A percentile compares a stretch with the other conserved stretches of the same genome.
These are phyloP conservation scores for Penicillium sp. DNA, from an alignment of 2,329 filamentous ascomycete genomes.

Conservation along the genomic window DNA sequence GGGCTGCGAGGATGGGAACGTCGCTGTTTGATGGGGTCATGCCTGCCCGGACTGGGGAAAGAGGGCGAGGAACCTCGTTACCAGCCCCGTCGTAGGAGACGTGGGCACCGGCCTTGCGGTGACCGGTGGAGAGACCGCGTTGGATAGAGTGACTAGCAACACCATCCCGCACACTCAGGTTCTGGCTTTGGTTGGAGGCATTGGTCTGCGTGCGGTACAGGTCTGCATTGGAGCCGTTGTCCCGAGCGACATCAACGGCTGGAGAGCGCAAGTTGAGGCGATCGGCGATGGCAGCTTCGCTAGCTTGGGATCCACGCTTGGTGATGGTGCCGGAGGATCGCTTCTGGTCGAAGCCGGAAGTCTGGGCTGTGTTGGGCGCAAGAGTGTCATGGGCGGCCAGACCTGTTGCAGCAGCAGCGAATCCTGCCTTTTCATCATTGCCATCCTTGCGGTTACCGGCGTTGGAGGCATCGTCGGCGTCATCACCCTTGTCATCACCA, in stretches of 20 bases:
- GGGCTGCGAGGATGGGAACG: constrained; percentile 32
- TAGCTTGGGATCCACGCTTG: constrained; percentile 35
- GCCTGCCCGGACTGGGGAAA: constrained; percentile 22
- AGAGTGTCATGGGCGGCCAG: constrained; percentile 15
- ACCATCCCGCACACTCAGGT: constrained; percentile 21
- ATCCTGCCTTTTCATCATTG: not conserved
- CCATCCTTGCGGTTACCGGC: constrained; percentile 28
- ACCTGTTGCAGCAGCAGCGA: constrained; percentile 10
- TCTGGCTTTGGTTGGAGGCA: constrained; percentile 27
- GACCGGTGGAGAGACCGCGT: constrained; percentile 46
- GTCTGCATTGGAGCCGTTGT: constrained; percentile 27
- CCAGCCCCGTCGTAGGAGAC: constrained; percentile 21
- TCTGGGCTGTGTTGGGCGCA: constrained; percentile 22
- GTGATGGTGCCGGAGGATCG: constrained; percentile 31
- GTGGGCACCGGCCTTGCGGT: constrained; percentile 36
- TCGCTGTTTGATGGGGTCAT: constrained; percentile 27
- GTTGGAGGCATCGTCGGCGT: constrained; percentile 49
- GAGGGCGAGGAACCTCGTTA: constrained; percentile 12
- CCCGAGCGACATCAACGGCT: constrained; percentile 34
- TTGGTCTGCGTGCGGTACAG: constrained; percentile 33
- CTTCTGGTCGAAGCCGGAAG: constrained; percentile 37
- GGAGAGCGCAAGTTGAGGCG: constrained; percentile 40
- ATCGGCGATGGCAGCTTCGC: constrained; percentile 39
- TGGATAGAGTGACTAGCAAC: constrained; percentile 23
- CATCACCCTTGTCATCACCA: constrained; percentile 34